phyloP scores from a whole-genome alignment of 306 rosid genomes.

The Argentina anserina region DNA sequence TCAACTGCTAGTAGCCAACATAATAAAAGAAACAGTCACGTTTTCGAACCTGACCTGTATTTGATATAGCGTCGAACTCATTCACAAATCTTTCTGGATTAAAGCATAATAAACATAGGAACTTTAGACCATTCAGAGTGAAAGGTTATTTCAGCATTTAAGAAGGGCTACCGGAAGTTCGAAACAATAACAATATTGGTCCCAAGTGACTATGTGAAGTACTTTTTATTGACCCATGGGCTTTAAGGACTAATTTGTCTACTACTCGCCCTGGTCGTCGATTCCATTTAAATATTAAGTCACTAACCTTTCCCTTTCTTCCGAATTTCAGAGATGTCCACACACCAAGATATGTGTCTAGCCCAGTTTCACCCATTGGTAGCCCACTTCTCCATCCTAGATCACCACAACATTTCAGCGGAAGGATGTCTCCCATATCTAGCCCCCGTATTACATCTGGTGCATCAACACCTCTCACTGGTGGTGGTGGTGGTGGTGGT shows the following conservation, averaged over 20 bases:
- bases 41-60: background rate
- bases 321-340: slow-evolving; percentile 27
- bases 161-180: background rate
- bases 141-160: background rate
- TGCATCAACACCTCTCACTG: slow-evolving; percentile 43
- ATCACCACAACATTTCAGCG: slow-evolving; percentile 39
- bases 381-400: slow-evolving; percentile 35
- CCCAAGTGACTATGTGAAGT: background rate
- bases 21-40: background rate
- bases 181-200: background rate
- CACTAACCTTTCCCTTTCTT: background rate
- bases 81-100: background rate
- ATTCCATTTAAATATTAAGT: background rate
- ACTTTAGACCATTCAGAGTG: background rate
- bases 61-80: background rate
- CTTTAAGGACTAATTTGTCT: background rate
- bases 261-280: background rate
- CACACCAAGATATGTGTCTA: slow-evolving; percentile 32
- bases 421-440: slow-evolving; percentile 45
- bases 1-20: background rate
- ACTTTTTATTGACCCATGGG: background rate
- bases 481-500: slow-evolving; percentile 28
- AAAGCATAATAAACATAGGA: background rate
- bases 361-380: slow-evolving; percentile 42
- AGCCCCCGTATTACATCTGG: slow-evolving; percentile 39